Evolutionary conservation across 257 asterid genomes (phyloP).

Genomic region (Misopates orontium): DNA sequence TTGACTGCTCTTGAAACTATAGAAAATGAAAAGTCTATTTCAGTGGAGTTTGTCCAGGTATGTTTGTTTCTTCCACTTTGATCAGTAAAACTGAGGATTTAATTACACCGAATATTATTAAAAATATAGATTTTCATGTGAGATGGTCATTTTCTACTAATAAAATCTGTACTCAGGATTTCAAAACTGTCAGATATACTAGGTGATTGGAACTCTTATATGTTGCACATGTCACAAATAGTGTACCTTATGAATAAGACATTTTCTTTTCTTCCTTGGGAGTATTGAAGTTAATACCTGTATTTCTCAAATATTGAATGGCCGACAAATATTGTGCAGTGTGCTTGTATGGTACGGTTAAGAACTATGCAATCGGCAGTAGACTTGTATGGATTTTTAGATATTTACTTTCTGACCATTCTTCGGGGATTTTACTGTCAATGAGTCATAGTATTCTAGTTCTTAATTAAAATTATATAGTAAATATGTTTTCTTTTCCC

Average conservation of each 20-base stretch:
- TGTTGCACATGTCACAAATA: neutral
- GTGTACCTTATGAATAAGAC: neutral
- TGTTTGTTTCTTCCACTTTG: slow-evolving; percentile 7
- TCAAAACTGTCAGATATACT: neutral
- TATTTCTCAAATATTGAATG: too few species aligned
- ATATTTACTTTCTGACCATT: neutral
- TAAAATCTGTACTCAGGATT: neutral
- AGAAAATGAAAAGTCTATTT: slow-evolving; percentile 46
- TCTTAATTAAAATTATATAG: too few species aligned
- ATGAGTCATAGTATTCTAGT: too few species aligned
- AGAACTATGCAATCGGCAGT: too few species aligned
- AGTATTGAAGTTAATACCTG: too few species aligned
- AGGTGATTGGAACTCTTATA: neutral
- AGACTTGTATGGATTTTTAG: neutral
- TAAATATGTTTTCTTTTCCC: too few species aligned
- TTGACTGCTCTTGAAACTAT: slow-evolving; percentile 50
- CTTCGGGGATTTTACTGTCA: neutral
- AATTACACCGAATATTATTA: too few species aligned
- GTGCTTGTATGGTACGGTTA: too few species aligned
- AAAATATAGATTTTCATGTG: too few species aligned
- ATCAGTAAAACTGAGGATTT: neutral
- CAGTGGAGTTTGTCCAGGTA: slow-evolving; percentile 69
- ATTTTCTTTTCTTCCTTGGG: too few species aligned
- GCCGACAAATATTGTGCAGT: too few species aligned
- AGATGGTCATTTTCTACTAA: neutral